phyloP scores from a whole-genome alignment of 768 basidiomycete species.

The Daedaleopsis nitida region DNA sequence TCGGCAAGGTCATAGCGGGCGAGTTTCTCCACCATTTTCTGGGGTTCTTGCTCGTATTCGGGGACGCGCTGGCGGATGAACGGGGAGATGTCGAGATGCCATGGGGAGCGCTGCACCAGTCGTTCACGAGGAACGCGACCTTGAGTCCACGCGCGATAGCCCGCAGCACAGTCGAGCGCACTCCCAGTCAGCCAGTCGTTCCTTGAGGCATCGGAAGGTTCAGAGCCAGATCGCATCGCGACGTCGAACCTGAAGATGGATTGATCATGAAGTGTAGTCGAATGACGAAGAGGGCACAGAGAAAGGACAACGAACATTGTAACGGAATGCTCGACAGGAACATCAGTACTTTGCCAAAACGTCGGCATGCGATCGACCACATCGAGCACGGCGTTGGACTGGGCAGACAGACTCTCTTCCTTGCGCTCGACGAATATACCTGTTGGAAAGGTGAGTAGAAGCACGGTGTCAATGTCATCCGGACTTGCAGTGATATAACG shows the following conservation, averaged over 20 bases:
- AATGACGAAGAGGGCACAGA: background rate
- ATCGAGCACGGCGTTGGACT: constrained; percentile 44
- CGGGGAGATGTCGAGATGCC: constrained; percentile 54
- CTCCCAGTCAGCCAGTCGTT: constrained; percentile 62
- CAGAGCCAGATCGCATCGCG: constrained; percentile 53
- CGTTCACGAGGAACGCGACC: constrained; percentile 45
- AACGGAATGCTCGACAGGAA: constrained; percentile 52
- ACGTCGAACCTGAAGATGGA: constrained; percentile 57
- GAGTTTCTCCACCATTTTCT: constrained; percentile 41
- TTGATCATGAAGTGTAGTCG: background rate
- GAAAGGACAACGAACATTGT: constrained; percentile 51
- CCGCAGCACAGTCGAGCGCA: constrained; percentile 51
- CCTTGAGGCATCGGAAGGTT: constrained; percentile 43
- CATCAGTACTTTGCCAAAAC: constrained; percentile 57
- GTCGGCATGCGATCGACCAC: constrained; percentile 54
- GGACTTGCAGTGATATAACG: constrained; percentile 57
- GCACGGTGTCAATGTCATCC: background rate
- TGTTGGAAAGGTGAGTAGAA: constrained; percentile 1
- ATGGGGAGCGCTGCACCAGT: constrained; percentile 46
- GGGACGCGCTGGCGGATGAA: constrained; percentile 46
- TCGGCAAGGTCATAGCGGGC: constrained; percentile 45
- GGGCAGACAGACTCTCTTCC: constrained; percentile 26
- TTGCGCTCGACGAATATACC: constrained; percentile 22
- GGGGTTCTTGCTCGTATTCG: constrained; percentile 37
- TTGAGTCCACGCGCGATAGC: constrained; percentile 53